phyloP scores from a whole-genome alignment of 169 alveolate genomes.

The Theileria parva region DNA sequence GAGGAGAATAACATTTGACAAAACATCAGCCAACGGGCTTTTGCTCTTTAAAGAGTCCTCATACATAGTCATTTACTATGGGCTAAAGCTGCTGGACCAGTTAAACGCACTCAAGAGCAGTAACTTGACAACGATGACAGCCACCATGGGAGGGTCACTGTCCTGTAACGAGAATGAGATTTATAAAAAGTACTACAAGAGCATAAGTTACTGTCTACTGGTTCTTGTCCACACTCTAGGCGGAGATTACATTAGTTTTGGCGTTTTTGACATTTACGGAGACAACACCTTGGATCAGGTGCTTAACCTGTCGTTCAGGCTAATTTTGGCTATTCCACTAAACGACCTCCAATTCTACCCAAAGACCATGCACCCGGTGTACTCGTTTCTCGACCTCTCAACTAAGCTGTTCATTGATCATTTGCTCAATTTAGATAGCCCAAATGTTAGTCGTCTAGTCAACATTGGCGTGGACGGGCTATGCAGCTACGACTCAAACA shows the following conservation, averaged over 20 bases:
- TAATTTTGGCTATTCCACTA: conserved; percentile 87
- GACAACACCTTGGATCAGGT: conserved; percentile 88
- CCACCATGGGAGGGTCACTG: conserved; percentile 17
- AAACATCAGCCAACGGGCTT: conserved; percentile 90
- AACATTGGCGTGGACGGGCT: conserved; percentile 75
- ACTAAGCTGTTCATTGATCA: conserved; percentile 83
- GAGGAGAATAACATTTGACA: conserved; percentile 88
- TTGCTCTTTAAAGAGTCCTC: conserved; percentile 87
- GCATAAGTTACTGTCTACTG: conserved; percentile 84
- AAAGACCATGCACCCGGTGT: conserved; percentile 83
- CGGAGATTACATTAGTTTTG: conserved; percentile 90
- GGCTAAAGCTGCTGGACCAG: conserved; percentile 59
- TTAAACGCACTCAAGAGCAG: conserved; percentile 15
- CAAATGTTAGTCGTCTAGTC: conserved; percentile 67
- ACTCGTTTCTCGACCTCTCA: conserved; percentile 85
- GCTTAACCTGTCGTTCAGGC: conserved; percentile 83
- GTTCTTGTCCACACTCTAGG: conserved; percentile 87
- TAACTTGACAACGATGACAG: not conserved
- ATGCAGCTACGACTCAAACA: conserved; percentile 73
- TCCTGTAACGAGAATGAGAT: conserved; percentile 77
- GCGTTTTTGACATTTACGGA: conserved; percentile 89
- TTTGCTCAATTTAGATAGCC: conserved; percentile 59
- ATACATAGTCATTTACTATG: conserved; percentile 77
- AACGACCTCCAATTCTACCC: conserved; percentile 81
- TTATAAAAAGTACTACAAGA: conserved; percentile 89